A percentile compares a stretch with the other conserved stretches of the same genome.
phyloP scores from a whole-genome alignment of 768 basidiomycete species.

The Phlebiopsis flavidoalba region DNA sequence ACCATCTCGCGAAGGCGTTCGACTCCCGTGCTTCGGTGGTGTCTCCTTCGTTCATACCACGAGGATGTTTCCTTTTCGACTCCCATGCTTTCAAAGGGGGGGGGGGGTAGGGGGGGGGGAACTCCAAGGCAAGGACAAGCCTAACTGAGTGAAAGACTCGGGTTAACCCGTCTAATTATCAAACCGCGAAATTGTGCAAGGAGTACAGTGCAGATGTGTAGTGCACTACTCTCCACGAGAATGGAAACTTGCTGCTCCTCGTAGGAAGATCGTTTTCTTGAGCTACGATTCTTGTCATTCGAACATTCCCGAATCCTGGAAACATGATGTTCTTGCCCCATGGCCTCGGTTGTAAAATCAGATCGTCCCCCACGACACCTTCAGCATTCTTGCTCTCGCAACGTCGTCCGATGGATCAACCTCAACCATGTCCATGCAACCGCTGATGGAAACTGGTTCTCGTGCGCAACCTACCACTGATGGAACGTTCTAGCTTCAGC shows the following conservation, averaged over 20 bases:
- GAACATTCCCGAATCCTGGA: conserved; percentile 97
- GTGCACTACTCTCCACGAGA: conserved; percentile 95
- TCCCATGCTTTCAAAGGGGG: too few relatives aligned
- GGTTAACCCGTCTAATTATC: conserved; percentile 93
- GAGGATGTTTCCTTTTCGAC: conserved; percentile 99
- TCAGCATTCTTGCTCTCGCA: conserved; percentile 90
- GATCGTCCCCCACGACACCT: conserved; percentile 96
- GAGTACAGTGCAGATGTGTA: conserved; percentile 94
- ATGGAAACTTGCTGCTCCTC: conserved; percentile 90
- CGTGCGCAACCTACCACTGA: conserved; percentile 95
- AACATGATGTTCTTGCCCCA: conserved; percentile 99
- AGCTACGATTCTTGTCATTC: conserved; percentile 91
- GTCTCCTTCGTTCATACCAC: conserved; percentile 95
- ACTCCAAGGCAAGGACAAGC: conserved; percentile 88
- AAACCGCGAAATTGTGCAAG: conserved; percentile 96
- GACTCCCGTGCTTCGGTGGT: conserved; percentile 99
- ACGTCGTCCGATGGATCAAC: conserved; percentile 98
- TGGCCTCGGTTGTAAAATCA: conserved; percentile 89
- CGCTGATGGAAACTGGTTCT: conserved; percentile 98
- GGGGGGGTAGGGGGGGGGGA: too few relatives aligned
- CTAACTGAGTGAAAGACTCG: conserved; percentile 91
- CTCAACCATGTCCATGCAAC: conserved; percentile 98
- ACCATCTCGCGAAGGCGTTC: conserved; percentile 97
- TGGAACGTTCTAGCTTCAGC: conserved; percentile 98
- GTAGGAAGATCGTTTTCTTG: conserved; percentile 99